phyloP scores from a whole-genome alignment of 2,329 filamentous ascomycete species.

The Paramyrothecium sp. region DNA sequence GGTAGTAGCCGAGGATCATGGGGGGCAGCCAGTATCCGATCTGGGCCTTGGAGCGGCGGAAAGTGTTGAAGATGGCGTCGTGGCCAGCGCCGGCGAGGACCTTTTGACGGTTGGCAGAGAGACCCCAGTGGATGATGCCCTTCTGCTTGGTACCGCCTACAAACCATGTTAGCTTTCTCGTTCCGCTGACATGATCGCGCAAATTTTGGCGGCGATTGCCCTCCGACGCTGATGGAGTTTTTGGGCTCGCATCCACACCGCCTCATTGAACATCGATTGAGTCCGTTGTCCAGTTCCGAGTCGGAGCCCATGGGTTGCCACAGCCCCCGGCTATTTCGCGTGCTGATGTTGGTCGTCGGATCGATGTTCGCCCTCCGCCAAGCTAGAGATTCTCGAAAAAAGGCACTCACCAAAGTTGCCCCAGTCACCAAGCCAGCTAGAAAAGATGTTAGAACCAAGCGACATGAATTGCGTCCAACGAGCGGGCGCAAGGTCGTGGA shows the following conservation, averaged over 20 bases:
- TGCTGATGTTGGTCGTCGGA: not conserved
- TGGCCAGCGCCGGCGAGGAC: slow-evolving; percentile 75
- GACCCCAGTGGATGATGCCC: slow-evolving; percentile 67
- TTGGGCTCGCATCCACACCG: not conserved
- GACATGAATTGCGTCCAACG: slow-evolving; percentile 7
- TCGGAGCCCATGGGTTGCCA: too few species aligned
- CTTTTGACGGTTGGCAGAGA: slow-evolving; percentile 86
- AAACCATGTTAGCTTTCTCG: slow-evolving; percentile 17
- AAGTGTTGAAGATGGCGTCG: slow-evolving; percentile 93
- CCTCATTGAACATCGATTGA: too few species aligned
- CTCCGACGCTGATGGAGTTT: not conserved
- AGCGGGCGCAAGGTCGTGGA: slow-evolving; percentile 9
- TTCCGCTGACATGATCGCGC: not conserved
- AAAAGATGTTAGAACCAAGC: slow-evolving; percentile 21
- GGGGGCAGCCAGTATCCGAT: slow-evolving; percentile 87
- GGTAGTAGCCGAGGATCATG: slow-evolving; percentile 73
- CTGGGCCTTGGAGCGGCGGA: slow-evolving; percentile 81
- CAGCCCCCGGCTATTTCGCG: too few species aligned
- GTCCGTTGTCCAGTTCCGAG: too few species aligned
- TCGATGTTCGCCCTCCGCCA: not conserved
- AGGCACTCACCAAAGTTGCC: slow-evolving; percentile 68
- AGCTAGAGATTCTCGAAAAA: not conserved
- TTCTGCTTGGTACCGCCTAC: slow-evolving; percentile 59
- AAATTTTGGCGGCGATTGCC: not conserved
- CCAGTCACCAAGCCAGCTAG: slow-evolving; percentile 73